Base-by-base conservation (phyloP, 345 rosid genomes). In the Gossypium raimondii region DNA sequence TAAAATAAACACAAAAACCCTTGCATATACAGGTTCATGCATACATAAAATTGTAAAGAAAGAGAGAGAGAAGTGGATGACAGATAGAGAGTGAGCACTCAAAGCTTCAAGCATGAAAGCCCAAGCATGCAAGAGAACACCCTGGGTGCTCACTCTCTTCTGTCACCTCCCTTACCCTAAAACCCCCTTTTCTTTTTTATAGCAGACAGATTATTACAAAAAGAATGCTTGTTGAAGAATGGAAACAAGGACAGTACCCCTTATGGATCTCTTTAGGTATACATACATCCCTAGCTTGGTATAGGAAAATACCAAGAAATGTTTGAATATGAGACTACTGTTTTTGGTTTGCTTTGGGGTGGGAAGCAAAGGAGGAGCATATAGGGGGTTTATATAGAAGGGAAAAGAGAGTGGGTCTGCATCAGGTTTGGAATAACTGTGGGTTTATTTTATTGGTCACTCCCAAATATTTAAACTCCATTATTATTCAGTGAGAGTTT, bases 71-170 rank as follows among this genome's bases (percentile, higher is more conserved):
- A 70, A 27, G 65, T 86, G 78, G 90, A 85, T 83, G 95, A 88
- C 93, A 86, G 92, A 90, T 52, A 93, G 98, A 93, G 90, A 75
- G 97, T 87, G 80, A 88, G 98, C 94, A 93, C 98, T 75, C 88
- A 93, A 65, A 86, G 90, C 85, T 88, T 91, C 97, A 73, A 87
- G 94, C 97, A 88, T 80, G 87, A 80, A 79, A 67, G 74, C 71
- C 70, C 75, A n/a, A 72, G 17, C 81, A 87, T 88, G 98, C 98
- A 91, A 81, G 93, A 89, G 88, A 89, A 60, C 27, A 80, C 97
- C 92, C 85, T 88, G 84, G 85, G 98, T 93, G 98, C 98, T 93
- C 98, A 89, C 98, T 93, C 94, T 93, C 97, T 93, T 91, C 98
- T 93, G 98, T 93, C 97, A 91, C 91, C 94, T 77, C 89, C 67